These are phyloP conservation scores for Phlegmacium glaucopus DNA, from an alignment of 768 basidiomycete genomes.

Conservation along the genomic window DNA sequence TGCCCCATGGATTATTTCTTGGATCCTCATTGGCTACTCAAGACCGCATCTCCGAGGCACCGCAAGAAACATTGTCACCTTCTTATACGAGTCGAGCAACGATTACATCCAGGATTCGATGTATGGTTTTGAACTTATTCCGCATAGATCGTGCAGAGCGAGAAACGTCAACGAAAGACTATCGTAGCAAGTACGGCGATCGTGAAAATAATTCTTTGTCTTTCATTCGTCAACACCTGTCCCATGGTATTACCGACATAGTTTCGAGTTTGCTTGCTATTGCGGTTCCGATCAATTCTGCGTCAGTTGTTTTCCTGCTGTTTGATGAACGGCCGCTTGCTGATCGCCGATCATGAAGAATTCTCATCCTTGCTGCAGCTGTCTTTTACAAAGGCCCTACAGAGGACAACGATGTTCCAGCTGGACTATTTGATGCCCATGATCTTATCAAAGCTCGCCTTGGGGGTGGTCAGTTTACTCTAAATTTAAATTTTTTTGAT, in stretches of 20 bases:
- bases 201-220: slow-evolving; percentile 42
- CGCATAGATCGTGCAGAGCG: slow-evolving; percentile 29
- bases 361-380: slow-evolving; percentile 69
- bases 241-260: slow-evolving; percentile 56
- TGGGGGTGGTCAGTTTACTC: slow-evolving; percentile 46
- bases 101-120: slow-evolving; percentile 11
- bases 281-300: slow-evolving; percentile 74
- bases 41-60: slow-evolving; percentile 28
- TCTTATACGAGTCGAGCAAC: slow-evolving; percentile 2
- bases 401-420: slow-evolving; percentile 34
- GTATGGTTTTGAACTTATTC: slow-evolving; percentile 22
- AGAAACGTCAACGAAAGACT: slow-evolving; percentile 25
- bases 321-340: too few relatives aligned
- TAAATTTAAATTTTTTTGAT: background rate
- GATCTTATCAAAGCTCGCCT: slow-evolving; percentile 51
- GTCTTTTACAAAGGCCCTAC: slow-evolving; percentile 54
- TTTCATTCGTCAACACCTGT: slow-evolving; percentile 53
- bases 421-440: slow-evolving; percentile 73
- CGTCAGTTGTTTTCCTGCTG: slow-evolving; percentile 34
- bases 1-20: slow-evolving; percentile 63
- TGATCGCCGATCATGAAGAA: slow-evolving; percentile 33
- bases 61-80: slow-evolving; percentile 11
- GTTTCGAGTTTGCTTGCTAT: slow-evolving; percentile 57
- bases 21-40: slow-evolving; percentile 34
- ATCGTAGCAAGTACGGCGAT: slow-evolving; percentile 39